Percentiles rank a stretch among this genome's conserved stretches.
phyloP scores from a whole-genome alignment of 2,329 filamentous ascomycete genomes.

The Stenocarpella maydis region DNA sequence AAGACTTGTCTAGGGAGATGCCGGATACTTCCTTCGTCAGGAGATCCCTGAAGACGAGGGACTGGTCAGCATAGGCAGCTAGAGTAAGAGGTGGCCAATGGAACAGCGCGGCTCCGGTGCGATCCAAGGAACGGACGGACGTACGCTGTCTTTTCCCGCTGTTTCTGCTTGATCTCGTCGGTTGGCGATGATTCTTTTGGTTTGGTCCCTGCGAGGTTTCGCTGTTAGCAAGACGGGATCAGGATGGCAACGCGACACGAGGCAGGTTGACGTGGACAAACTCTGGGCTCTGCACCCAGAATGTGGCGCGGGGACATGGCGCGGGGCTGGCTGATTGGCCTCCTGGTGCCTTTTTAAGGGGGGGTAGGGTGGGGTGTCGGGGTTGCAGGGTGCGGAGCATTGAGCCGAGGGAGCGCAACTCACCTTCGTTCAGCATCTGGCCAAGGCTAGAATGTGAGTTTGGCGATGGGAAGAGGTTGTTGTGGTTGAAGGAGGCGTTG shows the following conservation, averaged over 20 bases:
- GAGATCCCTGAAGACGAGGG: slow-evolving; percentile 70
- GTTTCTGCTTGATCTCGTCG: slow-evolving; percentile 74
- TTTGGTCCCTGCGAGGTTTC: slow-evolving; percentile 43
- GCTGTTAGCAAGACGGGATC: slow-evolving; percentile 9
- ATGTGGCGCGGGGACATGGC: not conserved
- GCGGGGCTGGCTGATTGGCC: slow-evolving; percentile 21
- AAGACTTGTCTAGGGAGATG: slow-evolving; percentile 86
- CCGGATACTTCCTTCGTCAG: slow-evolving; percentile 93
- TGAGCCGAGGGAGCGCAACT: slow-evolving; percentile 38
- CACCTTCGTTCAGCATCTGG: slow-evolving; percentile 84
- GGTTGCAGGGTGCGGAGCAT: not conserved
- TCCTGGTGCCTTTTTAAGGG: no score
- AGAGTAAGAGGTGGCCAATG: not conserved
- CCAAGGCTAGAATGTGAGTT: slow-evolving; percentile 79
- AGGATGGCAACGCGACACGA: not conserved
- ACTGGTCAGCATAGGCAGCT: slow-evolving; percentile 28
- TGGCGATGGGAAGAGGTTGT: slow-evolving; percentile 72
- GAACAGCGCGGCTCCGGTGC: not conserved
- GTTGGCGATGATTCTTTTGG: slow-evolving; percentile 57
- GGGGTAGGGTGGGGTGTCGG: not conserved
- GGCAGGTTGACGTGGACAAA: slow-evolving; percentile 4
- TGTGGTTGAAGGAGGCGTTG: slow-evolving; percentile 87
- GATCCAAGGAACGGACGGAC: slow-evolving; percentile 55
- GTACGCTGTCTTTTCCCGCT: slow-evolving; percentile 94
- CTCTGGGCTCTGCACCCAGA: not conserved